Base-by-base conservation (phyloP, 805 yeast species). In the Zygosaccharomyces lentus region DNA sequence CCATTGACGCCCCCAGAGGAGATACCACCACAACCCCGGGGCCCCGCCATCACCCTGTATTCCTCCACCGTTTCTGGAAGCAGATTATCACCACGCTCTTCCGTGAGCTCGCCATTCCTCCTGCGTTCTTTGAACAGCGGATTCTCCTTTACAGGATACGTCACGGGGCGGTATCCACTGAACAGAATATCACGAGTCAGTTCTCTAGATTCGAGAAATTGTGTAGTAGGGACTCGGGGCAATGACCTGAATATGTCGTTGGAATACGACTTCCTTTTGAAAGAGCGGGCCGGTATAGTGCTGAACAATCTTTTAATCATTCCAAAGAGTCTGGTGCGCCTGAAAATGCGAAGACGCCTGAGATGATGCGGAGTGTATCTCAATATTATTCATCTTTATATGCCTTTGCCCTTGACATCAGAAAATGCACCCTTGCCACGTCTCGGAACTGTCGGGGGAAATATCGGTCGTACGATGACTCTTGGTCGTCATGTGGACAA, bases 151-250 rank as follows among this genome's bases (percentile, higher is more conserved):
- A 64, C 64, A 0, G 68, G 68, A 35, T 61, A 61, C 45, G 52
- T 56, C 4, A 62, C 51, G 0, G 68, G 68, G 29, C 65, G 47
- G 47, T 64, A 64, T 13, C 68, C 68, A 47, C 62, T 57, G 44
- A 54, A 62, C 31, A 64, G 45, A 9, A 64, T 62, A 46, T 64
- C 68, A 2, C 58, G 52, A 3, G 56, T 50, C 17, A 64, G 47
- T 40, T 57, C 58, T 13, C 52, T 48, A 4, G 56, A 55, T 31
- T 61, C 64, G 27, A 64, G 39, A 38, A 57, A 64, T 40, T 55
- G 58, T 3, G 68, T 62, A 23, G 61, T 62, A 1, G 68, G 68
- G 4, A 64, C 68, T 29, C 55, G 53, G 9, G 68, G 68, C 29
- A 64, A 45, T n/a, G 48, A 43, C 37, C 59, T 52, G 38, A 55